Percentiles rank a stretch among this genome's conserved stretches.
Conservation (phyloP, 2,329 filamentous ascomycete species). For the Neospermospora avenae region DNA sequence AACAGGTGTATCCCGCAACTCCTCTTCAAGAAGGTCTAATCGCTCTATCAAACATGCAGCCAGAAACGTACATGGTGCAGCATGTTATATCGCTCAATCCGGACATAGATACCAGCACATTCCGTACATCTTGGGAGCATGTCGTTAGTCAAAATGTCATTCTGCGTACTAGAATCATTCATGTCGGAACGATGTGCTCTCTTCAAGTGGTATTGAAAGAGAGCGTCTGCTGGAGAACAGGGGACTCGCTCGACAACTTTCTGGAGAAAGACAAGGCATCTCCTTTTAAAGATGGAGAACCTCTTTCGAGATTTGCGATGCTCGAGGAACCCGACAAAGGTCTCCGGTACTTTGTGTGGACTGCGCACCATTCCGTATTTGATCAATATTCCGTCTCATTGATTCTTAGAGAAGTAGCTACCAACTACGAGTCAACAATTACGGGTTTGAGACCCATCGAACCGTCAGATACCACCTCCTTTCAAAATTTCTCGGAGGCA, state of each 20-base stretch:
- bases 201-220: conserved; percentile 19
- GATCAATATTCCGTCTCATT: conserved; percentile 11
- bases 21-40: conserved; percentile 39
- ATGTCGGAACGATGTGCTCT: background rate
- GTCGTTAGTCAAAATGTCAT: conserved; percentile 27
- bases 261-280: conserved; percentile 4
- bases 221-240: conserved; percentile 1
- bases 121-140: conserved; percentile 28
- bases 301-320: conserved; percentile 8
- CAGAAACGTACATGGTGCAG: conserved; percentile 36
- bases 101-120: conserved; percentile 20
- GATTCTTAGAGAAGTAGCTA: background rate
- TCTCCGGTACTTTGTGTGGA: conserved; percentile 14
- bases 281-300: background rate
- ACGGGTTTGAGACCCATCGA: background rate
- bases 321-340: background rate
- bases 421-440: background rate
- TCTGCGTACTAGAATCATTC: conserved; percentile 35
- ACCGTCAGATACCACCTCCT: background rate
- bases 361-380: conserved; percentile 19
- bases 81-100: background rate
- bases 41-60: conserved; percentile 32
- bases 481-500: background rate
- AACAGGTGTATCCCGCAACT: conserved; percentile 38
- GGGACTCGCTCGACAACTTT: conserved; percentile 14